Conservation (phyloP, 441 rosid genomes). For the Hypseocharis bilobata region DNA sequence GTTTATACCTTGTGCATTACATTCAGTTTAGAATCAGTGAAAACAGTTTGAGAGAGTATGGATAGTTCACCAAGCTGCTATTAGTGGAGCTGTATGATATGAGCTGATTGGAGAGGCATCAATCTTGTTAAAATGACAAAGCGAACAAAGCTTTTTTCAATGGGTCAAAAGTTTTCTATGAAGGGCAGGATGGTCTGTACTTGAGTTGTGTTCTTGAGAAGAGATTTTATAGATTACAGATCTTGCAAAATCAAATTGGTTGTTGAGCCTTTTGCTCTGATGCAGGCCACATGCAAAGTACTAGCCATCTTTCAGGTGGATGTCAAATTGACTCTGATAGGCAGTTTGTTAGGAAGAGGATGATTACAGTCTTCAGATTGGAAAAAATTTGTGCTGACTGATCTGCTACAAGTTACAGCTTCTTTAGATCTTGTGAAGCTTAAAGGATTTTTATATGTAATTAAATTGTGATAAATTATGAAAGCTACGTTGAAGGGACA, state of each 20-base stretch:
- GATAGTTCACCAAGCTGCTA: too few species aligned
- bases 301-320: too few species aligned
- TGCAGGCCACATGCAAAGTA: not conserved
- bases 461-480: not conserved
- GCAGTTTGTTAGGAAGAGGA: conserved; percentile 5
- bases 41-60: too few species aligned
- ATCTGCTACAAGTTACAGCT: conserved; percentile 2
- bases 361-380: conserved; percentile 10
- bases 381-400: not conserved
- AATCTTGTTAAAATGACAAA: conserved; percentile 12
- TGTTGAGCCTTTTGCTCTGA: not conserved
- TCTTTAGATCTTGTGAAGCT: not conserved
- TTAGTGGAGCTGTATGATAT: conserved; percentile 9
- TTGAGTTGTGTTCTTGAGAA: not conserved
- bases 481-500: not conserved
- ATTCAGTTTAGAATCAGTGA: conserved; percentile 21
- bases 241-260: not conserved
- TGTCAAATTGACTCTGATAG: not conserved
- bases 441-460: not conserved
- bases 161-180: not conserved
- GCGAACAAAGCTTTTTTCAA: conserved; percentile 10
- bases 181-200: too few species aligned
- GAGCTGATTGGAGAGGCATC: conserved; percentile 16
- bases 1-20: conserved; percentile 18
- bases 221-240: not conserved